Base-by-base conservation (phyloP, 805 yeast species). In the Komagataella pseudopastoris region DNA sequence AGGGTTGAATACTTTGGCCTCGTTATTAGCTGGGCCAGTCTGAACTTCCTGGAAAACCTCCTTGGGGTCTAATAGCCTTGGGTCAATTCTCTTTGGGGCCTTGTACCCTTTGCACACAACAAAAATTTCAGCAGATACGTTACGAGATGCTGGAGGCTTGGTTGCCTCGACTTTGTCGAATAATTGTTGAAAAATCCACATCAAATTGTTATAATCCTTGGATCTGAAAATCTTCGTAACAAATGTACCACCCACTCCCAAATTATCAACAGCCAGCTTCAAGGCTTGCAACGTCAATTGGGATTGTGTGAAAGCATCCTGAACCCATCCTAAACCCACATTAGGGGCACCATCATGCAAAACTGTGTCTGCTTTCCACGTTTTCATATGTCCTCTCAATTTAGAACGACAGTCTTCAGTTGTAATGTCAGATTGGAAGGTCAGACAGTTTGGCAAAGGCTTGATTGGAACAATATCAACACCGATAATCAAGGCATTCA, bases 331-430 rank as follows among this genome's bases (percentile, higher is more conserved):
- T 63, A 93, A 76, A 83, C 99, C 99, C 60, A 93, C 98, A 63
- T 93, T 93, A 30, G 99, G 99, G 24, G 99, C 99, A 83, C 99
- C 99, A 76, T 93, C 99, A 69, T 93, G 99, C 63, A 93, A 71
- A 17, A 93, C 98, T 0, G 96, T 88, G 64, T 93, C 98, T 1
- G 98, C 99, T 61, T 93, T 93, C 97, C 98, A 93, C 1, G 98
- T 90, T 67, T 93, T 93, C 84, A 93, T 83, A 64, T 91, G 89
- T 24, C 97, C 97, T 64, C 98, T 80, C 56, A 93, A 76, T 66
- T 80, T 88, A 47, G 96, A 88, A 59, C 97, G 78, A 74, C 99
- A 93, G 69, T 91, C 97, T 61, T 93, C 98, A 6, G 99, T 91
- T 1, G 99, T 93, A 63, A 93, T 93, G 71, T 93, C 99, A 44